Evolutionary conservation across 1,139 yeast genomes (phyloP).

Genomic region (Pichia sp.): DNA sequence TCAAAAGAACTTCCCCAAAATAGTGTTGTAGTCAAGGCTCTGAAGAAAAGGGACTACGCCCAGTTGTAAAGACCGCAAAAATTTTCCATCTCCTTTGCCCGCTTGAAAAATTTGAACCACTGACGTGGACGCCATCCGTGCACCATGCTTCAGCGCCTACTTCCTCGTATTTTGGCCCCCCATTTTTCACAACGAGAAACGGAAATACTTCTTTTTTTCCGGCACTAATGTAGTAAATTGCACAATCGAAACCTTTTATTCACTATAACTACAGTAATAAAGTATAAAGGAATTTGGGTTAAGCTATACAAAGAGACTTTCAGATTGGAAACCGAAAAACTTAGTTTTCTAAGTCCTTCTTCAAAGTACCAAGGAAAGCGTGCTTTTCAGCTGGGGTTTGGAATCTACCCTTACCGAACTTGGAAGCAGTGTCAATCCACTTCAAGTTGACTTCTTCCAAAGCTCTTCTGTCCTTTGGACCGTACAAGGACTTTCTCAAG

Average conservation of each 20-base stretch:
- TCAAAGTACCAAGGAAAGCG: slow-evolving; percentile 99
- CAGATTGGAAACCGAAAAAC: background rate
- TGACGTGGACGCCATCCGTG: background rate
- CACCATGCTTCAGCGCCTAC: background rate
- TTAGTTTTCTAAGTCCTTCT: slow-evolving; percentile 62
- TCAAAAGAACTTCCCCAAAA: background rate
- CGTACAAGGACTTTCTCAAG: slow-evolving; percentile 97
- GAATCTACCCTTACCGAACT: slow-evolving; percentile 99
- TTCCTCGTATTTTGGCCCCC: too few relatives aligned
- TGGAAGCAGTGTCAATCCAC: slow-evolving; percentile 99
- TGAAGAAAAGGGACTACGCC: background rate
- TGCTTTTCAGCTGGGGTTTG: slow-evolving; percentile 99
- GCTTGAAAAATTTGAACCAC: slow-evolving; percentile 2
- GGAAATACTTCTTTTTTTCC: background rate
- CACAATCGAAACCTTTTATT: background rate
- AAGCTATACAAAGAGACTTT: slow-evolving; percentile 1
- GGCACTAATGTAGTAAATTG: background rate
- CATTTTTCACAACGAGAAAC: too few relatives aligned
- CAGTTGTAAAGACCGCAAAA: slow-evolving; percentile 3
- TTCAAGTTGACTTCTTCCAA: slow-evolving; percentile 93
- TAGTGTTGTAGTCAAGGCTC: background rate
- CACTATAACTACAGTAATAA: background rate
- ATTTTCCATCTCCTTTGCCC: slow-evolving; percentile 8
- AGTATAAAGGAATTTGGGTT: background rate
- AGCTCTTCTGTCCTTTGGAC: slow-evolving; percentile 97